Percentiles rank a stretch among this genome's conserved stretches.
Conservation (phyloP, 192 early-diverging fungal species). For the Ambispora gerdemannii region DNA sequence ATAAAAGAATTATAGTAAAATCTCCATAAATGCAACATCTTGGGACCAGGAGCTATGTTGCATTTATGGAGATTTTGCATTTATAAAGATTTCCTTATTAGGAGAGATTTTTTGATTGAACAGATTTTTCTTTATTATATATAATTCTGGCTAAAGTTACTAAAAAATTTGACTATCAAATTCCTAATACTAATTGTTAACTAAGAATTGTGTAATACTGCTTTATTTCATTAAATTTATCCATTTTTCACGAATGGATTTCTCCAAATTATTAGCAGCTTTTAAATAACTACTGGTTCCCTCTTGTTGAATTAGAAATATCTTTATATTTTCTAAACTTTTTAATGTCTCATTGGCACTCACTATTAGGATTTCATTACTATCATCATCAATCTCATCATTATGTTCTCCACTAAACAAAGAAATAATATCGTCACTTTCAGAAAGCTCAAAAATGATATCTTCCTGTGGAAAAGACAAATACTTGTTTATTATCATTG, state of each 20-base stretch:
- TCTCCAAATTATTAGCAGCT: background rate
- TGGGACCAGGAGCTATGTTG: too few relatives aligned
- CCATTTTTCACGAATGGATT: conserved; percentile 20
- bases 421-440: conserved; percentile 27
- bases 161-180: too few relatives aligned
- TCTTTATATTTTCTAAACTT: conserved; percentile 16
- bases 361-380: background rate
- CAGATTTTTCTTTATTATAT: too few relatives aligned
- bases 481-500: conserved; percentile 17
- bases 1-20: too few relatives aligned
- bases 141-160: too few relatives aligned
- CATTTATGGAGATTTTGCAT: too few relatives aligned
- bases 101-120: too few relatives aligned
- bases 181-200: too few relatives aligned
- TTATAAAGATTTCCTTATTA: too few relatives aligned
- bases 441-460: conserved; percentile 19
- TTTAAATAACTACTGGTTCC: conserved; percentile 6
- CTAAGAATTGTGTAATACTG: too few relatives aligned
- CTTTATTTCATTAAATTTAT: too few relatives aligned
- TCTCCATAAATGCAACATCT: too few relatives aligned
- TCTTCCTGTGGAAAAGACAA: conserved; percentile 14
- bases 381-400: background rate
- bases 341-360: background rate
- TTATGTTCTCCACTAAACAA: background rate
- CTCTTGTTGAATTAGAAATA: conserved; percentile 24